Conservation (phyloP, 1,284 basidiomycete species). For the Ganoderma resinaceum region DNA sequence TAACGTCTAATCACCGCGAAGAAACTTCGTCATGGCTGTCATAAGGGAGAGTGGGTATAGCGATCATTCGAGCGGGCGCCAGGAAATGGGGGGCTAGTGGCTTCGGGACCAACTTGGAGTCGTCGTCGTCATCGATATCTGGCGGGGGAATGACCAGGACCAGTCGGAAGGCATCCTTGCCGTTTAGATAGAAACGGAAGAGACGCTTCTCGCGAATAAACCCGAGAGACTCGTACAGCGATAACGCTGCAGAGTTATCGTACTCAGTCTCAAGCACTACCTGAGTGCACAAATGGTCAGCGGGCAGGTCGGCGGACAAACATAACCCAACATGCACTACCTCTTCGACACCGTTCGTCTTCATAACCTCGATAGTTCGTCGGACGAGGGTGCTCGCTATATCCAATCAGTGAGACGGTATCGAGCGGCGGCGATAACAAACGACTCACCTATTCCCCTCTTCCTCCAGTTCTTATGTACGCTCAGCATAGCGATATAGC, state of each 20-base stretch:
- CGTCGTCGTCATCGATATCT: slow-evolving; percentile 28
- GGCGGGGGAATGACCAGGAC: slow-evolving; percentile 62
- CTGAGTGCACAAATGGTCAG: slow-evolving; percentile 50
- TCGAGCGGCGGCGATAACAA: slow-evolving; percentile 11
- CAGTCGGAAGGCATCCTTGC: slow-evolving; percentile 85
- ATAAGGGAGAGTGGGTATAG: slow-evolving; percentile 34
- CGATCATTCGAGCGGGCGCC: slow-evolving; percentile 34
- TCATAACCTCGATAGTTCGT: slow-evolving; percentile 85
- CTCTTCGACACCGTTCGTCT: slow-evolving; percentile 81
- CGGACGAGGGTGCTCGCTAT: slow-evolving; percentile 81
- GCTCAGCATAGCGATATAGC: slow-evolving; percentile 98
- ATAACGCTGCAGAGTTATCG: slow-evolving; percentile 89
- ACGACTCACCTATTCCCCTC: slow-evolving; percentile 86
- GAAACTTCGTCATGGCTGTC: slow-evolving; percentile 39
- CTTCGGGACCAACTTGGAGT: slow-evolving; percentile 17
- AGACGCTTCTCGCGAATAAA: slow-evolving; percentile 97
- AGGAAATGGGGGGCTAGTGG: slow-evolving; percentile 28
- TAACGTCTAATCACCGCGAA: slow-evolving; percentile 28
- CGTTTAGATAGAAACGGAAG: slow-evolving; percentile 95
- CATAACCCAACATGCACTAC: slow-evolving; percentile 47
- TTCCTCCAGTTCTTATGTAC: slow-evolving; percentile 84
- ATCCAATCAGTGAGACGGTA: slow-evolving; percentile 7
- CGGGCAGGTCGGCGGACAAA: not conserved
- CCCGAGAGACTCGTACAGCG: slow-evolving; percentile 90
- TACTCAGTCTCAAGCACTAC: slow-evolving; percentile 97